Percentiles rank a stretch among this genome's conserved stretches.
phyloP scores from a whole-genome alignment of 1,284 basidiomycete species.

The Neotropicomus parvogracilis region DNA sequence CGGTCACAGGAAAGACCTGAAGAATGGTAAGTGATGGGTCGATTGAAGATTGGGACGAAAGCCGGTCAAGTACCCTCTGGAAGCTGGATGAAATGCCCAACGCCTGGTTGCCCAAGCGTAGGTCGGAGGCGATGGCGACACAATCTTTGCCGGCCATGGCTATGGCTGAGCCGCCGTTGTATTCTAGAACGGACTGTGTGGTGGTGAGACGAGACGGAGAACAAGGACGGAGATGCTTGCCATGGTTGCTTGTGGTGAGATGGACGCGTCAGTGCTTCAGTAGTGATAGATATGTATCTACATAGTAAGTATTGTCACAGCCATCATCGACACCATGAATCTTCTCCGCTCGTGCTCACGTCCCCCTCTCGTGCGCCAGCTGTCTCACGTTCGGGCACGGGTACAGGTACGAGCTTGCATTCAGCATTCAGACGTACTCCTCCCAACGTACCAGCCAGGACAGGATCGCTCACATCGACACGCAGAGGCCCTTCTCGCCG shows the following conservation, averaged over 20 bases:
- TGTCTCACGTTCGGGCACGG: slow-evolving; percentile 20
- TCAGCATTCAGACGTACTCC: rapidly evolving
- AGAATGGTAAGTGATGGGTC: slow-evolving; percentile 6
- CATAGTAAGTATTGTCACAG: no score
- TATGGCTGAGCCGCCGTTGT: slow-evolving; percentile 95
- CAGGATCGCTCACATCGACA: slow-evolving; percentile 54
- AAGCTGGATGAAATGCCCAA: slow-evolving; percentile 90
- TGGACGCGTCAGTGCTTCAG: slow-evolving; percentile 30
- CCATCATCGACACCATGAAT: no score
- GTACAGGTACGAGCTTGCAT: slow-evolving; percentile 15
- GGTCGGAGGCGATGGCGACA: slow-evolving; percentile 96
- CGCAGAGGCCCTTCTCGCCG: slow-evolving; percentile 44
- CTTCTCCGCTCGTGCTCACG: slow-evolving; percentile 8
- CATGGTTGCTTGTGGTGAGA: slow-evolving; percentile 21
- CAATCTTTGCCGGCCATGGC: slow-evolving; percentile 99
- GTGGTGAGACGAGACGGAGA: slow-evolving; percentile 9
- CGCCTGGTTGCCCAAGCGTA: slow-evolving; percentile 89
- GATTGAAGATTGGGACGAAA: neutral
- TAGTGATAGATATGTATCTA: no score
- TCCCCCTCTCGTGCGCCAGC: slow-evolving; percentile 12
- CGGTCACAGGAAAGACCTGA: slow-evolving; percentile 92
- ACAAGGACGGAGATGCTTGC: slow-evolving; percentile 17
- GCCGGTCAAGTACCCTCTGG: slow-evolving; percentile 68
- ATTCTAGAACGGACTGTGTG: slow-evolving; percentile 75
- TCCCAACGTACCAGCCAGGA: slow-evolving; percentile 12